Base-by-base conservation (phyloP, 2,329 filamentous ascomycete species). In the Talaromyces sp. region DNA sequence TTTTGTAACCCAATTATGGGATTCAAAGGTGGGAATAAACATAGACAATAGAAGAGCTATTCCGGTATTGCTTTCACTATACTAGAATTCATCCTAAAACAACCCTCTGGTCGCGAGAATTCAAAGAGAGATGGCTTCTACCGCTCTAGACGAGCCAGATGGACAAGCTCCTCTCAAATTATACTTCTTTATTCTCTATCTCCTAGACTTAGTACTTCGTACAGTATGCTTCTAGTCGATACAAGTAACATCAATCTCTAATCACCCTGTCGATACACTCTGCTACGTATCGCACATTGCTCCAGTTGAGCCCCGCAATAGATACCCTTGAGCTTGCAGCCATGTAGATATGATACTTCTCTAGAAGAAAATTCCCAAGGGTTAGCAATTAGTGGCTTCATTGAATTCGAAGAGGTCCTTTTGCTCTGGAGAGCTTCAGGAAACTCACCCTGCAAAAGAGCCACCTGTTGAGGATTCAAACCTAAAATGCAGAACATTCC, bases 401-500 rank as follows among this genome's bases (percentile, higher is more conserved):
- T 16, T 25, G 1, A 25, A 46, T 25, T 12, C 7, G 18, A 12
- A n/a, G 40, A 42, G 40, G 6, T 1, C n/a, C n/a, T 21, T 9
- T n/a, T 18, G 2, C n/a, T 21, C 5, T n/a, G 25, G 25, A 25
- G 16, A 25, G 9, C 6, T n/a, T 16, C 4, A 14, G 7, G 6
- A n/a, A 40, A 31, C 14, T 60, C 33, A 60, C 58, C 46, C 25
- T 75, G 72, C 42, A 80, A 66, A 55, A 68, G 66, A 60, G 66
- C 60, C 12, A 84, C 81, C 44, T 83, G 78, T 2, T 72, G 63
- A 39, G 76, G 73, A 4, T 64, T 77, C 31, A 84, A 69, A 0
- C 82, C 82, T 1, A 81, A 76, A 61, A 96, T 98, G 72, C 88
- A 93, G 81, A 98, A 98, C 93, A 98, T 98, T 79, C 93, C 93